These are phyloP conservation scores for Tylopilus balloui DNA, from an alignment of 768 basidiomycete genomes.

Conservation along the genomic window DNA sequence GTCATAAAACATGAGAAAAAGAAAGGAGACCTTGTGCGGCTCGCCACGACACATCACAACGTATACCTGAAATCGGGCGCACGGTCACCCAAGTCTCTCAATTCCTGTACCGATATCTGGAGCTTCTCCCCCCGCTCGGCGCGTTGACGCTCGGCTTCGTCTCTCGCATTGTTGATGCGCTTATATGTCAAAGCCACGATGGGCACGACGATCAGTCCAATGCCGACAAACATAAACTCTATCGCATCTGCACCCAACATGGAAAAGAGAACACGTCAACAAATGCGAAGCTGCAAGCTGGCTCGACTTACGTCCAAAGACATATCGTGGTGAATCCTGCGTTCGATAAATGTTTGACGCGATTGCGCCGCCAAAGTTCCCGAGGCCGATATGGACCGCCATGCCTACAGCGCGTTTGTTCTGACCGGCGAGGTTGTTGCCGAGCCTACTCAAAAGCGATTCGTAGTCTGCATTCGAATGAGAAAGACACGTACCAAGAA, in stretches of 20 bases:
- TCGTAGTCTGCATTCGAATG: background rate
- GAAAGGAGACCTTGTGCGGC: background rate
- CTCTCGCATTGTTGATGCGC: constrained; percentile 53
- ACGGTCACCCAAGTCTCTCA: constrained; percentile 48
- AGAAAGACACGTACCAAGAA: constrained; percentile 45
- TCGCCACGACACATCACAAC: constrained; percentile 21
- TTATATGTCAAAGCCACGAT: constrained; percentile 46
- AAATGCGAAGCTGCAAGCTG: background rate
- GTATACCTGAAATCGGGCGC: constrained; percentile 63
- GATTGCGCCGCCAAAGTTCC: constrained; percentile 63
- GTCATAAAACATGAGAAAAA: background rate
- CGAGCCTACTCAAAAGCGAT: constrained; percentile 43
- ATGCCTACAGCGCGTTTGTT: constrained; percentile 68
- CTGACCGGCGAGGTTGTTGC: constrained; percentile 51
- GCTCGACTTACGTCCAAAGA: constrained; percentile 53
- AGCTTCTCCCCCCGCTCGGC: constrained; percentile 18
- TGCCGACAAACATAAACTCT: constrained; percentile 65
- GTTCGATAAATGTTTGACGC: constrained; percentile 59
- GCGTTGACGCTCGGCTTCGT: constrained; percentile 21
- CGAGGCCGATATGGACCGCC: constrained; percentile 49
- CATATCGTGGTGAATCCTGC: constrained; percentile 55
- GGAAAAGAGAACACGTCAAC: background rate
- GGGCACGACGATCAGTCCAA: constrained; percentile 53
- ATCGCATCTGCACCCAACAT: constrained; percentile 44
- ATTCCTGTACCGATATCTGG: constrained; percentile 12